These are phyloP conservation scores for Otatea glauca DNA, from an alignment of 176 grass and related monocot genomes.

Conservation along the genomic window DNA sequence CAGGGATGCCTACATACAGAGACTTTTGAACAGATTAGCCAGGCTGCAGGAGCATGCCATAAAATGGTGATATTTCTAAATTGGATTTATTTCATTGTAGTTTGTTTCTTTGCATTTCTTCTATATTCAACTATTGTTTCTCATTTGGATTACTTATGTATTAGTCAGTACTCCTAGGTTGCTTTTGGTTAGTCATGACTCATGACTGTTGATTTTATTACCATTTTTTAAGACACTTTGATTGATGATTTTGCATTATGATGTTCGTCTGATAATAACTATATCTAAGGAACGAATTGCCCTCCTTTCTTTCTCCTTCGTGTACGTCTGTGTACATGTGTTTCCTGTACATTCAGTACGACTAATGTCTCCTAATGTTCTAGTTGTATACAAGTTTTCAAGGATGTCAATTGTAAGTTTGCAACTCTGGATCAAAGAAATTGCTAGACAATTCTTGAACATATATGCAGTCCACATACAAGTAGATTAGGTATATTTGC, in stretches of 20 bases:
- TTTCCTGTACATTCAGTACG: neutral
- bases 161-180: neutral
- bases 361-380: neutral
- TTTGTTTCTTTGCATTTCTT: slow-evolving; percentile 23
- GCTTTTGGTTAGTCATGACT: slow-evolving; percentile 37
- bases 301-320: neutral
- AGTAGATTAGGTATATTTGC: neutral
- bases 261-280: slow-evolving; percentile 9
- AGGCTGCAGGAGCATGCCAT: slow-evolving; percentile 72
- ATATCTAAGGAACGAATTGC: neutral
- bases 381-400: slow-evolving; percentile 25
- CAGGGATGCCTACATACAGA: slow-evolving; percentile 79
- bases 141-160: neutral
- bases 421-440: neutral
- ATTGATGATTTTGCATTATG: neutral
- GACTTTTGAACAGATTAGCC: slow-evolving; percentile 78
- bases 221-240: slow-evolving; percentile 17
- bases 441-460: slow-evolving; percentile 18
- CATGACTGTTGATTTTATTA: neutral
- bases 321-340: neutral
- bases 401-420: neutral
- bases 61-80: slow-evolving; percentile 62
- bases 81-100: slow-evolving; percentile 18
- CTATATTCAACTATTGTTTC: slow-evolving; percentile 7
- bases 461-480: neutral